Evolutionary conservation across 1,284 basidiomycete genomes (phyloP).

Genomic region (Malassezia globosa): DNA sequence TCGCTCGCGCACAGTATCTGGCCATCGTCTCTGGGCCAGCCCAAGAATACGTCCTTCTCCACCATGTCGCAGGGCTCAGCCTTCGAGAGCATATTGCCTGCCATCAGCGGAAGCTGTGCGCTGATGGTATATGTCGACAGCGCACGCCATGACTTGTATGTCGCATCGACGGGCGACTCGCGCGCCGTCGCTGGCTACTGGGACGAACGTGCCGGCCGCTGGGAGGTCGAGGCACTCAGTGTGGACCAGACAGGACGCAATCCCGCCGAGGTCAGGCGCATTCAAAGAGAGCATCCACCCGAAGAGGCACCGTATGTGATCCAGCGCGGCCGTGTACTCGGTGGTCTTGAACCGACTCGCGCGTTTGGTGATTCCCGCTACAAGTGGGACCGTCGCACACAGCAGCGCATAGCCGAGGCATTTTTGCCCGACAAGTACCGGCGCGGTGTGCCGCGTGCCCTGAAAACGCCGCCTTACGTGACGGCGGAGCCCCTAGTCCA

Average conservation of each 20-base stretch:
- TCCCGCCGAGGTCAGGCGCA: conserved; percentile 62
- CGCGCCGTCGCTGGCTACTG: conserved; percentile 90
- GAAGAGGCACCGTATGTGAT: conserved; percentile 73
- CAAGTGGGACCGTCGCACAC: conserved; percentile 55
- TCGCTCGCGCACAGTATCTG: conserved; percentile 41
- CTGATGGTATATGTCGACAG: conserved; percentile 43
- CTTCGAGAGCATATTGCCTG: conserved; percentile 42
- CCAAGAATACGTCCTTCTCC: conserved; percentile 16
- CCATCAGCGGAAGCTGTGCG: conserved; percentile 40
- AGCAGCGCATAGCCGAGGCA: conserved; percentile 47
- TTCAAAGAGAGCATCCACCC: conserved; percentile 67
- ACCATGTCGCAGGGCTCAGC: conserved; percentile 38
- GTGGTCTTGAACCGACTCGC: conserved; percentile 83
- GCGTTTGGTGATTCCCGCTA: conserved; percentile 92
- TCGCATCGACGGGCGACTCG: conserved; percentile 81
- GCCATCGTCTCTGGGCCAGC: conserved; percentile 25
- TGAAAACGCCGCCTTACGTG: conserved; percentile 73
- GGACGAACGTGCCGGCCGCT: conserved; percentile 51
- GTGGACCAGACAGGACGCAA: conserved; percentile 94
- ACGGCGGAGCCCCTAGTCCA: conserved; percentile 61
- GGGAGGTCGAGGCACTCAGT: conserved; percentile 80
- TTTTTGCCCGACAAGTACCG: conserved; percentile 40
- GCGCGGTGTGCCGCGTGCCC: conserved; percentile 27
- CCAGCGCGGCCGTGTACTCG: conserved; percentile 58
- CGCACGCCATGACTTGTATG: conserved; percentile 42